phyloP scores from a whole-genome alignment of 2,329 filamentous ascomycete genomes.

The Stemphylium beticola region DNA sequence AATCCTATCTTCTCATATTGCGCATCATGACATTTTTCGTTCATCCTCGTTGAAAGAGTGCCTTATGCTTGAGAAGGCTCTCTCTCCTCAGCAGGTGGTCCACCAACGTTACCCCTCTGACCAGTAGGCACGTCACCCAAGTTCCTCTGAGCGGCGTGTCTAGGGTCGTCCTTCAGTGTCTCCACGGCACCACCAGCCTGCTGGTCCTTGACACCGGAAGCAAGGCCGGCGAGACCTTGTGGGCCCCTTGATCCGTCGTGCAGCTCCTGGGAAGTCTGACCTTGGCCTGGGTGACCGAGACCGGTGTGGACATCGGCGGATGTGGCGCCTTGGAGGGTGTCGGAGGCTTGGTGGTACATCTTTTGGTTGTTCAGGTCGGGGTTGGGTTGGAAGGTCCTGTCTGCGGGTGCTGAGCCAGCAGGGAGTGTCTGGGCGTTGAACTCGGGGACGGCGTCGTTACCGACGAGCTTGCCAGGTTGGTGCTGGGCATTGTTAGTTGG shows the following conservation, averaged over 20 bases:
- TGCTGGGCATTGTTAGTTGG: slow-evolving; percentile 58
- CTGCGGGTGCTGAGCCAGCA: slow-evolving; percentile 66
- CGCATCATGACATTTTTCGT: background rate
- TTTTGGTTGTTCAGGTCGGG: slow-evolving; percentile 53
- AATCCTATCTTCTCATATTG: background rate
- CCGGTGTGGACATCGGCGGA: slow-evolving; percentile 61
- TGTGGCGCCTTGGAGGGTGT: slow-evolving; percentile 59
- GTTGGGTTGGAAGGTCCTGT: slow-evolving; percentile 55
- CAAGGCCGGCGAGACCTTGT: slow-evolving; percentile 56
- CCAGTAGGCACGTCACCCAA: slow-evolving; percentile 46
- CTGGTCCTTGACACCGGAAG: slow-evolving; percentile 24
- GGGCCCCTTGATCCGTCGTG: slow-evolving; percentile 54
- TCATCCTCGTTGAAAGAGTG: background rate
- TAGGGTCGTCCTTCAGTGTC: slow-evolving; percentile 42
- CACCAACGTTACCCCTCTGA: slow-evolving; percentile 40
- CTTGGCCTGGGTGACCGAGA: slow-evolving; percentile 59
- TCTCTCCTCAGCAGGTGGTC: slow-evolving; percentile 43
- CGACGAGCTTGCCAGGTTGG: slow-evolving; percentile 64
- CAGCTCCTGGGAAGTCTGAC: slow-evolving; percentile 57
- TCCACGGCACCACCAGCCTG: slow-evolving; percentile 13
- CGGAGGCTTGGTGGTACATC: slow-evolving; percentile 51
- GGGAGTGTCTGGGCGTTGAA: slow-evolving; percentile 68
- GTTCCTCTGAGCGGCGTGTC: slow-evolving; percentile 47
- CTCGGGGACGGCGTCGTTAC: slow-evolving; percentile 65
- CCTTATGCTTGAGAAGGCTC: slow-evolving; percentile 34